These are phyloP conservation scores for Xylariales sp. DNA, from an alignment of 2,329 filamentous ascomycete genomes.

Conservation along the genomic window DNA sequence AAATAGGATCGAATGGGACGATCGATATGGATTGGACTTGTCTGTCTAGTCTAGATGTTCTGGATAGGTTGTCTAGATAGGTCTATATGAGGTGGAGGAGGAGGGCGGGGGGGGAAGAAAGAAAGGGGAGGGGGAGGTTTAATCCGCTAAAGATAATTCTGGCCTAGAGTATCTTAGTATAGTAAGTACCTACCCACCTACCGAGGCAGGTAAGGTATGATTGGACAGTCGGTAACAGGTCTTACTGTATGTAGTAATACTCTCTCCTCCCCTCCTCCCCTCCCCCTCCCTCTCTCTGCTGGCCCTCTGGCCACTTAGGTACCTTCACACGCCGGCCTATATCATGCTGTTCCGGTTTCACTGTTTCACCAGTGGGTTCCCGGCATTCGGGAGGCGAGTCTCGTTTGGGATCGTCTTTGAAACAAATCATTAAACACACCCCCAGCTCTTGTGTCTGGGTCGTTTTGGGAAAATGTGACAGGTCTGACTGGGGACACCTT, in stretches of 20 bases:
- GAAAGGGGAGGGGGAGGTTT: constrained; percentile 11
- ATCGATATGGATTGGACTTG: not conserved
- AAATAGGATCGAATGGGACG: not conserved
- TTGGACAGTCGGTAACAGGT: constrained; percentile 11
- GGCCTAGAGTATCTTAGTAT: not conserved
- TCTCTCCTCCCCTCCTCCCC: not conserved
- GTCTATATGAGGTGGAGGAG: constrained; percentile 3
- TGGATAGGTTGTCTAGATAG: too few species aligned
- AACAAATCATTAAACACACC: constrained; percentile 24
- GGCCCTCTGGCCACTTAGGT: too few species aligned
- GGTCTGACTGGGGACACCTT: constrained; percentile 8
- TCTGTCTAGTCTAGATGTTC: too few species aligned
- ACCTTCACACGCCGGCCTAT: not conserved
- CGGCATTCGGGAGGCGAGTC: constrained; percentile 35
- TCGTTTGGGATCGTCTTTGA: constrained; percentile 32
- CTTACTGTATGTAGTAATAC: constrained; percentile 24
- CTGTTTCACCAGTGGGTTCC: constrained; percentile 20
- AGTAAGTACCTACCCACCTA: too few species aligned
- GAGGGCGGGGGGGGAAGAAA: not conserved
- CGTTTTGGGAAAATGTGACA: constrained; percentile 20
- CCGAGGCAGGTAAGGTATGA: not conserved
- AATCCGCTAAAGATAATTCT: constrained; percentile 20
- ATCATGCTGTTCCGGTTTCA: constrained; percentile 17
- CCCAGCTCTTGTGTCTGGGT: constrained; percentile 14
- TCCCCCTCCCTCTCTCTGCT: too few species aligned